phyloP scores from a whole-genome alignment of 805 yeast species.

The Hanseniaspora osmophila region DNA sequence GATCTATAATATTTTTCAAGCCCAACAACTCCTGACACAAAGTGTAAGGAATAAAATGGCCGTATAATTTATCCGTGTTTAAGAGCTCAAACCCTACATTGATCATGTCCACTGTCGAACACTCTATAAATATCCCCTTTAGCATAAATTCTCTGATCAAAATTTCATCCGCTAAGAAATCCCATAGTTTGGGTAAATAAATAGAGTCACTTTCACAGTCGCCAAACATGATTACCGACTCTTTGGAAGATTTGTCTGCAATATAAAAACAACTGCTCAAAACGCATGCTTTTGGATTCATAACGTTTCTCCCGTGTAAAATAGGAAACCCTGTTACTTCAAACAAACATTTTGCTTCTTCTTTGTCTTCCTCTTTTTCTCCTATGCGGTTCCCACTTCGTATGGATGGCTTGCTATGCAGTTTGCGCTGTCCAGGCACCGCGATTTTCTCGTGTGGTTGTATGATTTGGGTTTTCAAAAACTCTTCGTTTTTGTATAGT shows the following conservation, averaged over 20 bases:
- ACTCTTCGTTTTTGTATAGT: constrained; percentile 13
- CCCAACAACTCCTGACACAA: constrained; percentile 41
- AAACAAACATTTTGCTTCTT: constrained; percentile 3
- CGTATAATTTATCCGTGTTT: constrained; percentile 40
- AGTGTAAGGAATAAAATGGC: constrained; percentile 63
- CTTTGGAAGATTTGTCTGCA: constrained; percentile 20
- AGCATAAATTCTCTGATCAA: constrained; percentile 28
- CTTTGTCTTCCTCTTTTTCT: background rate
- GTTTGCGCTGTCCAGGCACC: background rate
- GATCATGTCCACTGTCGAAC: constrained; percentile 43
- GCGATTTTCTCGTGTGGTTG: constrained; percentile 11
- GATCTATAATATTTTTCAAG: constrained; percentile 11
- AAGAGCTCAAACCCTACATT: constrained; percentile 8
- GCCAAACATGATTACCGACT: constrained; percentile 54
- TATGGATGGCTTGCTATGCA: background rate
- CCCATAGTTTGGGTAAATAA: constrained; percentile 36
- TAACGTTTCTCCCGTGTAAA: constrained; percentile 28
- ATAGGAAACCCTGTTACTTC: constrained; percentile 25
- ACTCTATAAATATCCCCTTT: constrained; percentile 56
- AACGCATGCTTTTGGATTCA: constrained; percentile 11
- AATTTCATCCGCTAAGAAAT: constrained; percentile 27
- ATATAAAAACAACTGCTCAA: constrained; percentile 44
- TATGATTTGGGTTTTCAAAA: constrained; percentile 7
- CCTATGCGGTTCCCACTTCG: constrained; percentile 1
- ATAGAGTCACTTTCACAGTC: constrained; percentile 62